These are phyloP conservation scores for Eucalyptus dawsonii DNA, from an alignment of 345 rosid genomes.

Conservation along the genomic window DNA sequence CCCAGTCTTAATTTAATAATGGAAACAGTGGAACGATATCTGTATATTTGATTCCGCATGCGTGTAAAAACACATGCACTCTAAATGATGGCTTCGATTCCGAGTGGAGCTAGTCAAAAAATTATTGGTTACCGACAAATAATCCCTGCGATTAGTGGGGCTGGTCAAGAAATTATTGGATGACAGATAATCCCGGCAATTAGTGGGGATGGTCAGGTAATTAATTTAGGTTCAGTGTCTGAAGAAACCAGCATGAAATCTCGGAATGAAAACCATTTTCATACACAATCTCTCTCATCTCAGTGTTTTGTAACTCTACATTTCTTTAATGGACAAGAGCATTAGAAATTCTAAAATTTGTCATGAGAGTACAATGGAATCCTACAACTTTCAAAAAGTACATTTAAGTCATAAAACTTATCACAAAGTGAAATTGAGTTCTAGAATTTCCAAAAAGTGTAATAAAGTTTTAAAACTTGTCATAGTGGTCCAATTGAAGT, in stretches of 20 bases:
- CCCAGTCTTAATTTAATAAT: background rate
- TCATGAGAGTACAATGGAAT: background rate
- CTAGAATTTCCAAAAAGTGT: background rate
- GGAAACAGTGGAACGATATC: background rate
- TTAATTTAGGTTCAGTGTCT: background rate
- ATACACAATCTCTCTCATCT: background rate
- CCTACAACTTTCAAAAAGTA: background rate
- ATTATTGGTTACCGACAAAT: background rate
- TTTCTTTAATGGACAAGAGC: background rate
- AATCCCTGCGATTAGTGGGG: background rate
- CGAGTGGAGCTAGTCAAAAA: background rate
- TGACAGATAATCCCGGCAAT: background rate
- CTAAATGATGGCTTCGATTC: background rate
- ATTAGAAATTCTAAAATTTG: no score
- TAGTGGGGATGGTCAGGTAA: background rate
- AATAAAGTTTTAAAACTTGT: no score
- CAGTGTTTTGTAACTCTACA: background rate
- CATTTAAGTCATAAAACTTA: background rate
- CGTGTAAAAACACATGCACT: background rate
- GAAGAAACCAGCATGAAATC: background rate
- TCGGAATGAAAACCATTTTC: background rate
- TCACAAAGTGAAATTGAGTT: no score
- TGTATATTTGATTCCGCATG: background rate
- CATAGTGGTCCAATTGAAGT: background rate
- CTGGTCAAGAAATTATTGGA: background rate